Percentiles rank a stretch among this genome's conserved stretches.
These are phyloP conservation scores for Eremochloa ophiuroides DNA, from an alignment of 176 grass and related monocot species.

Conservation along the genomic window DNA sequence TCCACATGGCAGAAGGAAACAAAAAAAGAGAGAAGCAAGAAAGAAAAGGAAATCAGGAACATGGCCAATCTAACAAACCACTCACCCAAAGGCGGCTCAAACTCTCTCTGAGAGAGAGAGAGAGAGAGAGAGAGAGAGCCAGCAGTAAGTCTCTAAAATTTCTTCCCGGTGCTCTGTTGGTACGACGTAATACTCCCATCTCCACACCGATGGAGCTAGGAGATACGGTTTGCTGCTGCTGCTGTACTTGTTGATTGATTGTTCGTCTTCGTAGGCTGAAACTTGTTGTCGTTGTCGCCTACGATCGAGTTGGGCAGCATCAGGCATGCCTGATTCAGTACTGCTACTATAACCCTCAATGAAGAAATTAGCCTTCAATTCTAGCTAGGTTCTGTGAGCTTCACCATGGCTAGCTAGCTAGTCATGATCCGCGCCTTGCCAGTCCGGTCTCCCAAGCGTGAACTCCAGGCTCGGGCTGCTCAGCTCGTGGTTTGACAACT, in stretches of 20 bases:
- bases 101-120: background rate
- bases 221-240: background rate
- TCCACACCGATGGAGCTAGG: background rate
- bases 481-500: slow-evolving; percentile 66
- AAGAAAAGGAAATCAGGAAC: slow-evolving; percentile 34
- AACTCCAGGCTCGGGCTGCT: slow-evolving; percentile 90
- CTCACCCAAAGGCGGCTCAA: background rate
- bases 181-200: background rate
- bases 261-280: background rate
- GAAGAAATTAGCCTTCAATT: slow-evolving; percentile 18
- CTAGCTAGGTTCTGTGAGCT: slow-evolving; percentile 18
- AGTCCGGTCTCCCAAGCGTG: slow-evolving; percentile 82
- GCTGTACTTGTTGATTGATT: background rate
- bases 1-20: background rate
- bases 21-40: slow-evolving; percentile 36
- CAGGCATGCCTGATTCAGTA: background rate
- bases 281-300: background rate
- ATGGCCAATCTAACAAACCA: slow-evolving; percentile 15
- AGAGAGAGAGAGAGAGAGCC: background rate
- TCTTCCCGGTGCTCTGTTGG: background rate
- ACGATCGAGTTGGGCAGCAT: background rate
- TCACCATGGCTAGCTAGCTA: background rate
- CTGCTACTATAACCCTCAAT: slow-evolving; percentile 29
- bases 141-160: background rate
- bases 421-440: slow-evolving; percentile 65